A percentile compares a stretch with the other conserved stretches of the same genome.
These are phyloP conservation scores for Nicotiana otophora DNA, from an alignment of 257 asterid species.

Conservation along the genomic window DNA sequence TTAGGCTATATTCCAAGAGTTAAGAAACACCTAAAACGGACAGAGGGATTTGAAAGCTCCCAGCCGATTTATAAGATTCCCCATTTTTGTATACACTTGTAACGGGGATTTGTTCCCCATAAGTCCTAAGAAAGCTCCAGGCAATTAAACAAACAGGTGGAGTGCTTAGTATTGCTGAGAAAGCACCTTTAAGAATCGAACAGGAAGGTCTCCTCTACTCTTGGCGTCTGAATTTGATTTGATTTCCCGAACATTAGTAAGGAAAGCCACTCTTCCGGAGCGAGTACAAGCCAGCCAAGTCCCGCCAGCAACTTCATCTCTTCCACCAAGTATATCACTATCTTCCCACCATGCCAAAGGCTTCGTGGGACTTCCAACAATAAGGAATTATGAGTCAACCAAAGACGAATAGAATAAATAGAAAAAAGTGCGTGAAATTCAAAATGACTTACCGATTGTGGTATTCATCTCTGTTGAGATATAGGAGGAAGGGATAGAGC, in stretches of 20 bases:
- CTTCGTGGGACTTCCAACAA: slow-evolving; percentile 42
- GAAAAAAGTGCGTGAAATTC: not conserved
- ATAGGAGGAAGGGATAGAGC: slow-evolving; percentile 48
- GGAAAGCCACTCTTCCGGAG: slow-evolving; percentile 58
- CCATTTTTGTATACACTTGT: not conserved
- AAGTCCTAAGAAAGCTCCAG: not conserved
- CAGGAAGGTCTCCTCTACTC: slow-evolving; percentile 72
- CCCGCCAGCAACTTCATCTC: slow-evolving; percentile 72
- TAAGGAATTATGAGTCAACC: not conserved
- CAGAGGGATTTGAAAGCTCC: not conserved
- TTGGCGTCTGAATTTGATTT: slow-evolving; percentile 17
- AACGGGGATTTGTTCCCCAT: too few relatives aligned
- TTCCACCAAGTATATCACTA: slow-evolving; percentile 61
- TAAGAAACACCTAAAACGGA: too few relatives aligned
- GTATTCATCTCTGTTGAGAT: slow-evolving; percentile 78
- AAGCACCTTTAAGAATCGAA: slow-evolving; percentile 59
- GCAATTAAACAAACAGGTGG: slow-evolving; percentile 14
- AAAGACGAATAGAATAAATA: not conserved
- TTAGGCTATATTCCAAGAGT: not conserved
- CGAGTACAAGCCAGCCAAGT: slow-evolving; percentile 67
- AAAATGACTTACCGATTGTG: slow-evolving; percentile 35
- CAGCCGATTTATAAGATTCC: not conserved
- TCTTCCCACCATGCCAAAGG: slow-evolving; percentile 74
- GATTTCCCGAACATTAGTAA: slow-evolving; percentile 73
- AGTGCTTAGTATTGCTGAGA: not conserved